These are phyloP conservation scores for Stentor roeselii DNA, from an alignment of 73 alveolate genomes.

Conservation along the genomic window DNA sequence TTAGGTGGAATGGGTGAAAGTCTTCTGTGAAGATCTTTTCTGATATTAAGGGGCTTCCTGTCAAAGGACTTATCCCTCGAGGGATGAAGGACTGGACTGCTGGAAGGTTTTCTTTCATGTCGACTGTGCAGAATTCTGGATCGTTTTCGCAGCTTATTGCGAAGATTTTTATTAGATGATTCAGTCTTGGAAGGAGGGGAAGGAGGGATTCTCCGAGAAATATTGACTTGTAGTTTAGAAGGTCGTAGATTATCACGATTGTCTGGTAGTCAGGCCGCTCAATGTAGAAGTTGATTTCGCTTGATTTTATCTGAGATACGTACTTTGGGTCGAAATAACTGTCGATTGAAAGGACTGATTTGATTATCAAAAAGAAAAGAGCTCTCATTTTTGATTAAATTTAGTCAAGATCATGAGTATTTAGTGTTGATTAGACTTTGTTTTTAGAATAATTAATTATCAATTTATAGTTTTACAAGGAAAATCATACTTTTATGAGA, in stretches of 20 bases:
- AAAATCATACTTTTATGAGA: too few relatives aligned
- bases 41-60: neutral
- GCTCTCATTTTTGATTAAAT: too few relatives aligned
- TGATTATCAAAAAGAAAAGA: too few relatives aligned
- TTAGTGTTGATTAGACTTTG: too few relatives aligned
- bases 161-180: neutral
- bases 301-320: too few relatives aligned
- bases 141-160: conserved; percentile 9
- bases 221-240: neutral
- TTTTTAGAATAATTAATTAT: too few relatives aligned
- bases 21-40: neutral
- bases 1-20: neutral
- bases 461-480: too few relatives aligned
- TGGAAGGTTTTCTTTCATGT: neutral
- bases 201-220: neutral
- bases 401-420: too few relatives aligned
- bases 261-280: neutral
- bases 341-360: too few relatives aligned
- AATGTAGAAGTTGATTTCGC: too few relatives aligned
- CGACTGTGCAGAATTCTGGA: neutral
- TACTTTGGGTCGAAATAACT: too few relatives aligned
- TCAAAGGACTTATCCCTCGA: conserved; percentile 5
- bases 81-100: neutral
- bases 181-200: neutral
- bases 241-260: neutral